Evolutionary conservation across 345 rosid species (phyloP).

Genomic region (Reutealis trisperma): DNA sequence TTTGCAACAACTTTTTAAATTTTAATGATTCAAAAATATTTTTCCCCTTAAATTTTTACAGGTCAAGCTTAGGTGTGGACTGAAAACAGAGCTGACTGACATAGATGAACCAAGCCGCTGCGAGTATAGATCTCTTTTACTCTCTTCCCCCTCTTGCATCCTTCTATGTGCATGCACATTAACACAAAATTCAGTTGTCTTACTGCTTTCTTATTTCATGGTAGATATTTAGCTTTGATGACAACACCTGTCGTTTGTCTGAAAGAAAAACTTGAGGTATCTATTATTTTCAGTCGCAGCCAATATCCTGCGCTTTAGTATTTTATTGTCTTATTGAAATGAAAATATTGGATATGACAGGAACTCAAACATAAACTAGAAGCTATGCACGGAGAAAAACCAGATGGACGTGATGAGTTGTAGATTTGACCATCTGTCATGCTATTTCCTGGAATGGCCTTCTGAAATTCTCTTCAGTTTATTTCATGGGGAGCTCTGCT

Average conservation of each 20-base stretch:
- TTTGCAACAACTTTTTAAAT: background rate
- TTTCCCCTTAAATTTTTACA: background rate
- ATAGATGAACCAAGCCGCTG: constrained; percentile 14
- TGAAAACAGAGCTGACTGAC: constrained; percentile 15
- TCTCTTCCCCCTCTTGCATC: background rate
- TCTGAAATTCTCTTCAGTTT: background rate
- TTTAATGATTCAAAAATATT: background rate
- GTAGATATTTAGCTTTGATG: constrained; percentile 8
- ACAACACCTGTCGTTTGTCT: constrained; percentile 4
- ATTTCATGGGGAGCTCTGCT: background rate
- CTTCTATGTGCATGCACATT: background rate
- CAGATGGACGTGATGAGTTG: background rate
- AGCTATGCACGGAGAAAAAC: background rate
- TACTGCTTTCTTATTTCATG: background rate
- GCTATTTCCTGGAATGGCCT: background rate
- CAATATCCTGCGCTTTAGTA: background rate
- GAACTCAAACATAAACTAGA: constrained; percentile 4
- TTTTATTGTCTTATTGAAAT: background rate
- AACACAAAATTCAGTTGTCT: background rate
- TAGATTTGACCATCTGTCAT: background rate
- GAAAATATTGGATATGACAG: background rate
- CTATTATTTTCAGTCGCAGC: background rate
- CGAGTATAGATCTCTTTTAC: background rate
- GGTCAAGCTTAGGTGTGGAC: constrained; percentile 18
- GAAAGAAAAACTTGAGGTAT: constrained; percentile 2